Evolutionary conservation across 352 stramenopile species (phyloP).

Genomic region (Blastocystis sp.): DNA sequence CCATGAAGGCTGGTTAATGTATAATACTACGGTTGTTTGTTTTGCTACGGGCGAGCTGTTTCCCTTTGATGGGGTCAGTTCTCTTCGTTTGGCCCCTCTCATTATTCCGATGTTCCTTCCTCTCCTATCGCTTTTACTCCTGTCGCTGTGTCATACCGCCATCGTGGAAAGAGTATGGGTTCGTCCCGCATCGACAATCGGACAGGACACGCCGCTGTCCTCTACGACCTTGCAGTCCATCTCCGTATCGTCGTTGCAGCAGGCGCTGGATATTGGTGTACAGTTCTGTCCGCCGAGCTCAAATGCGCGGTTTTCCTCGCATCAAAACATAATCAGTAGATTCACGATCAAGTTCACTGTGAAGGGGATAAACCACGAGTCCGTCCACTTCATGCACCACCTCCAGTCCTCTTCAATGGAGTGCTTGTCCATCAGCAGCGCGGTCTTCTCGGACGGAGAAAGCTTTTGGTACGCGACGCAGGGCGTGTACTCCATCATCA

Average conservation of each 20-base stretch:
- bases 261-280: not conserved
- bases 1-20: conserved; percentile 48
- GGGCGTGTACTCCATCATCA: conserved; percentile 1
- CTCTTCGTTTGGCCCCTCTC: not conserved
- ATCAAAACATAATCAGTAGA: not conserved
- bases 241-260: not conserved
- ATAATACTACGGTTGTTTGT: conserved; percentile 39
- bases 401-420: not conserved
- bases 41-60: not conserved
- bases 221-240: not conserved
- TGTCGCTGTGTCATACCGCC: not conserved
- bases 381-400: not conserved
- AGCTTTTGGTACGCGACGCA: conserved; percentile 12
- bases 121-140: not conserved
- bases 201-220: not conserved
- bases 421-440: not conserved
- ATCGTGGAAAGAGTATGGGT: conserved; percentile 25
- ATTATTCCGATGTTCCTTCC: not conserved
- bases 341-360: not conserved
- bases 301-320: not conserved
- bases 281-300: conserved; percentile 14
- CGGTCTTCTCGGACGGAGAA: conserved; percentile 31
- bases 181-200: not conserved
- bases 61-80: not conserved
- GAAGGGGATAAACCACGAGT: conserved; percentile 9